Conservation (phyloP, 2,329 filamentous ascomycete species). For the Fusarium sp. region DNA sequence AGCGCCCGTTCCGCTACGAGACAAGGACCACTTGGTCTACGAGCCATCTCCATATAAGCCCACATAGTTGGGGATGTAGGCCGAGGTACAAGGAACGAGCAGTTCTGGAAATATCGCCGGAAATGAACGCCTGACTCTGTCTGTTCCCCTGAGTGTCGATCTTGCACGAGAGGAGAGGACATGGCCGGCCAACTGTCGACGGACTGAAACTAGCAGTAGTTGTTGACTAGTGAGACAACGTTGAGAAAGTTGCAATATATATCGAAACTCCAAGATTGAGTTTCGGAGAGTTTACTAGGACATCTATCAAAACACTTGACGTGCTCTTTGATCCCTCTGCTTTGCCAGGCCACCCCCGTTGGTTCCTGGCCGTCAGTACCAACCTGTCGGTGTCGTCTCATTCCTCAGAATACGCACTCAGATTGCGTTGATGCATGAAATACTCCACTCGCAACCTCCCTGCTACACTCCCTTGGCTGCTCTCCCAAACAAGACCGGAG, state of each 20-base stretch:
- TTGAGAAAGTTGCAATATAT: background rate
- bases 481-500: constrained; percentile 4
- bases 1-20: constrained; percentile 3
- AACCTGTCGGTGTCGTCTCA: constrained; percentile 14
- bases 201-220: constrained; percentile 3
- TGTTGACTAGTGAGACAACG: background rate
- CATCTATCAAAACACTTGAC: constrained; percentile 8
- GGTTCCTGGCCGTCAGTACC: constrained; percentile 7
- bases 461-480: constrained; percentile 6
- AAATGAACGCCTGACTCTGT: background rate
- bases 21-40: constrained; percentile 4
- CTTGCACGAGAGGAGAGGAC: constrained; percentile 20
- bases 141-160: constrained; percentile 19
- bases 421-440: background rate
- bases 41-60: constrained; percentile 2
- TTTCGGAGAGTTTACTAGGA: constrained; percentile 22
- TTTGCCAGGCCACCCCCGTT: background rate
- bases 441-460: background rate
- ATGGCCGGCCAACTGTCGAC: constrained; percentile 2
- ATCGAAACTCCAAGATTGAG: constrained; percentile 5
- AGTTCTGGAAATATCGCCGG: constrained; percentile 9
- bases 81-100: background rate
- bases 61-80: constrained; percentile 8
- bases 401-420: background rate
- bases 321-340: constrained; percentile 10